Base-by-base conservation (phyloP, 805 yeast species). In the Candida methanosorbosa region DNA sequence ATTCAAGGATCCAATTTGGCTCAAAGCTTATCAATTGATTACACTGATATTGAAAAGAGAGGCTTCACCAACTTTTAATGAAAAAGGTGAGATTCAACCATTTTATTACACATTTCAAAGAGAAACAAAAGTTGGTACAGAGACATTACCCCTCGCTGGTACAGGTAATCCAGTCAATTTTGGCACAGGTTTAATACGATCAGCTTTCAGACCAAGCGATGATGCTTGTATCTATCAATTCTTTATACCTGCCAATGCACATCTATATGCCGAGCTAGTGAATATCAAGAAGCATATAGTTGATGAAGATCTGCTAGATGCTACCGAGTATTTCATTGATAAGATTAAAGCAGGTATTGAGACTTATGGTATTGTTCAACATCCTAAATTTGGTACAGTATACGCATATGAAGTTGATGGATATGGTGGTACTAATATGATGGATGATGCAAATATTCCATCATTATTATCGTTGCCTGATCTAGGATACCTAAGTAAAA, bases 401-500 rank as follows among this genome's bases (percentile, higher is more conserved):
- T 83, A 74, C 46, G 95, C 96, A 0, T 86, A 78, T 48, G 96
- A 86, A 54, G 78, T 86, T 15, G 96, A 87, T 54, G 95, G 95
- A 0, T 86, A 70, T 50, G 94, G 94, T 2, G 67, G 92, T 19
- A 42, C 68, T 0, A 60, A 72, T 18, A 65, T 78, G 42, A 86
- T 86, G 94, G 95, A 86, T 55, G 96, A 86, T 56, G 95, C 95
- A 17, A 87, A 87, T 49, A 65, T 86, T 14, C 96, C 96, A 1
- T 83, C 94, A 1, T 55, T 84, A 23, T 60, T 86, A 27, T 72
- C 95, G 2, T 63, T 87, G 22, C 95, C 95, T 0, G 88, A 83
- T 43, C 56, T 83, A 49, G 94, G 94, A 0, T 81, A 72, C 51
- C 45, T 75, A 7, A 55, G 61, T 6, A 48, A 41, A 4, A 52